Conservation (phyloP, 139 green algal species). For the Gonium pectorale region DNA sequence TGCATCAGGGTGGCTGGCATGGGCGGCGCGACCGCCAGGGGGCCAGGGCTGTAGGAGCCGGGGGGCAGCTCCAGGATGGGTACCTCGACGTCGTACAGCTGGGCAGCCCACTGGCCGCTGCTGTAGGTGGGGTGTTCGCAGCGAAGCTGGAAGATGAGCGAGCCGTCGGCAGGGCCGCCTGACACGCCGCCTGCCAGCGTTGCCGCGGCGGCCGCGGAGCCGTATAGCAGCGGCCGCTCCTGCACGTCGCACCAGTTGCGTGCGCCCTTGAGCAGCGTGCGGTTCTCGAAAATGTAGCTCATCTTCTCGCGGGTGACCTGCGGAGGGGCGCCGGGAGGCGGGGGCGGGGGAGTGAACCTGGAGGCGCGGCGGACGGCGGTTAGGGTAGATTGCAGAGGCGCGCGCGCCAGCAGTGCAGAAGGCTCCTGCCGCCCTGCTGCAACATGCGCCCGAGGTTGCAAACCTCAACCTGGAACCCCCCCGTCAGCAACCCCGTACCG, state of each 20-base stretch:
- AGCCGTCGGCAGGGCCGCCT: conserved; percentile 24
- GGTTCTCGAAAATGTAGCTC: conserved; percentile 17
- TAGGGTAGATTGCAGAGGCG: too few species aligned
- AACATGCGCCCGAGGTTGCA: too few species aligned
- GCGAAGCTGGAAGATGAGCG: conserved; percentile 31
- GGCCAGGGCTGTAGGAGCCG: background rate
- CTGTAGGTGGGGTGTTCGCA: conserved; percentile 20
- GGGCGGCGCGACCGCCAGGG: conserved; percentile 21
- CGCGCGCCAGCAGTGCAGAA: too few species aligned
- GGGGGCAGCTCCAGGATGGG: conserved; percentile 29
- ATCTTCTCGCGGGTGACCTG: conserved; percentile 35
- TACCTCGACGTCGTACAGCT: conserved; percentile 6
- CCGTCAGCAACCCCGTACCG: too few species aligned
- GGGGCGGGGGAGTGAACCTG: too few species aligned
- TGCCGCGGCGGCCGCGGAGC: background rate
- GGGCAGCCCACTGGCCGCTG: background rate
- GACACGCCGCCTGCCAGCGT: conserved; percentile 6
- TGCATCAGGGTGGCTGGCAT: conserved; percentile 34
- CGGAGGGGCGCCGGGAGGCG: too few species aligned
- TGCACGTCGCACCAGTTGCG: conserved; percentile 45
- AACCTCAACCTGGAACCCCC: too few species aligned
- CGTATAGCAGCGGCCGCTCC: conserved; percentile 35
- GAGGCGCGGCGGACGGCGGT: too few species aligned
- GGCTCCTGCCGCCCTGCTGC: too few species aligned
- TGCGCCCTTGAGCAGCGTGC: conserved; percentile 25